Conservation (phyloP, 73 alveolate species). For the Paramecium primaurelia region DNA sequence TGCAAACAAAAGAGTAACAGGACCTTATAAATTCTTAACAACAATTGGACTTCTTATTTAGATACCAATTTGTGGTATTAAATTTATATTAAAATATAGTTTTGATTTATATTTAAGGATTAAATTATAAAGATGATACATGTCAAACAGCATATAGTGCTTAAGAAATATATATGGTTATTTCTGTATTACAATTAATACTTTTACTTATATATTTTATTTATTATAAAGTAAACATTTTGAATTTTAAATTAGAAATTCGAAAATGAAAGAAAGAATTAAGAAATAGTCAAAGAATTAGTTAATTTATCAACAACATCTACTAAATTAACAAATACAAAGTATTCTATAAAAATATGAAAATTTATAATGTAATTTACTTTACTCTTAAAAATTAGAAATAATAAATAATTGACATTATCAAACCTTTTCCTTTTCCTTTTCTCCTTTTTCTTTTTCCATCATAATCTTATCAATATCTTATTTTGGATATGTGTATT, state of each 20-base stretch:
- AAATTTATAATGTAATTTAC: not conserved
- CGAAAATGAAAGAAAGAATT: not conserved
- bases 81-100: not conserved
- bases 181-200: not conserved
- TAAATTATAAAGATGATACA: not conserved
- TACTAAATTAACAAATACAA: not conserved
- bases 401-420: not conserved
- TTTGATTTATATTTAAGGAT: not conserved
- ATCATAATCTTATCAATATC: not conserved
- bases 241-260: not conserved
- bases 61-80: not conserved
- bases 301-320: not conserved
- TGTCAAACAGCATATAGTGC: not conserved
- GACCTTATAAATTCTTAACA: not conserved
- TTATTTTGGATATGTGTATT: not conserved
- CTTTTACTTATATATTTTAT: not conserved
- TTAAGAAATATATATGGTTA: not conserved
- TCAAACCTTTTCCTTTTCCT: not conserved
- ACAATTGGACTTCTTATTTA: not conserved
- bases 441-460: not conserved
- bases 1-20: not conserved
- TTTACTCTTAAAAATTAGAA: not conserved
- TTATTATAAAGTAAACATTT: not conserved
- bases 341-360: not conserved
- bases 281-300: not conserved